Evolutionary conservation across 495 filamentous ascomycete species (phyloP).

Genomic region (Aspergillus campestris): DNA sequence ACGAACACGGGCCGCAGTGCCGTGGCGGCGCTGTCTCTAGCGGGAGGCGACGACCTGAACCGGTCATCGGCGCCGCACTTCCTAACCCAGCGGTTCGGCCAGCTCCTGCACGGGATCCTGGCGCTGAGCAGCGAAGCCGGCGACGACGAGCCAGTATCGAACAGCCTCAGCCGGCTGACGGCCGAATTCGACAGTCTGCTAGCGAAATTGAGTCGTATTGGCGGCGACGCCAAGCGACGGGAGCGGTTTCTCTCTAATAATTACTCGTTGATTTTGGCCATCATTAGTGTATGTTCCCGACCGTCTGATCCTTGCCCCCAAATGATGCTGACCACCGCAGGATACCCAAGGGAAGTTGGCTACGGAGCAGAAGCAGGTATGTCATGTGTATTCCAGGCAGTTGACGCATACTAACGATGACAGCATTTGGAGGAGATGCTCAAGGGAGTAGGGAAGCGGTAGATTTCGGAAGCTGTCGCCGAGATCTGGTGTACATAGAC

Average conservation of each 20-base stretch:
- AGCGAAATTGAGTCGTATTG: constrained; percentile 54
- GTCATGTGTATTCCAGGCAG: background rate
- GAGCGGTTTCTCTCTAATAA: constrained; percentile 91
- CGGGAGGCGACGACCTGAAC: constrained; percentile 48
- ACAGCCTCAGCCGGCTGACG: constrained; percentile 65
- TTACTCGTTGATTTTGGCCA: constrained; percentile 83
- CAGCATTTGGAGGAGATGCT: constrained; percentile 42
- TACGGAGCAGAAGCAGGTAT: constrained; percentile 54
- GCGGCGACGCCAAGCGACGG: constrained; percentile 68
- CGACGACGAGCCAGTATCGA: constrained; percentile 85
- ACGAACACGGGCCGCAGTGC: constrained; percentile 44
- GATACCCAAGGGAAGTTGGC: constrained; percentile 76
- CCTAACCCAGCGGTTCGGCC: constrained; percentile 85
- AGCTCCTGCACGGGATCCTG: constrained; percentile 77
- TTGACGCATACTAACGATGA: constrained; percentile 2
- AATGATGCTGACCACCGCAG: constrained; percentile 22
- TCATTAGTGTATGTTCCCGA: constrained; percentile 55
- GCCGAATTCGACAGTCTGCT: constrained; percentile 73
- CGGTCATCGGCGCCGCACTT: constrained; percentile 82
- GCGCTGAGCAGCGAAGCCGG: constrained; percentile 75
- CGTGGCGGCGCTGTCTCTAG: constrained; percentile 46
- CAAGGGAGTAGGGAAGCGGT: constrained; percentile 33
- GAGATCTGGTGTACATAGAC: constrained; percentile 1
- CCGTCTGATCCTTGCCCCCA: background rate
- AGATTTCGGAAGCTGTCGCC: no score